These are phyloP conservation scores for Fusarium graminum DNA, from an alignment of 2,329 filamentous ascomycete genomes.

Conservation along the genomic window DNA sequence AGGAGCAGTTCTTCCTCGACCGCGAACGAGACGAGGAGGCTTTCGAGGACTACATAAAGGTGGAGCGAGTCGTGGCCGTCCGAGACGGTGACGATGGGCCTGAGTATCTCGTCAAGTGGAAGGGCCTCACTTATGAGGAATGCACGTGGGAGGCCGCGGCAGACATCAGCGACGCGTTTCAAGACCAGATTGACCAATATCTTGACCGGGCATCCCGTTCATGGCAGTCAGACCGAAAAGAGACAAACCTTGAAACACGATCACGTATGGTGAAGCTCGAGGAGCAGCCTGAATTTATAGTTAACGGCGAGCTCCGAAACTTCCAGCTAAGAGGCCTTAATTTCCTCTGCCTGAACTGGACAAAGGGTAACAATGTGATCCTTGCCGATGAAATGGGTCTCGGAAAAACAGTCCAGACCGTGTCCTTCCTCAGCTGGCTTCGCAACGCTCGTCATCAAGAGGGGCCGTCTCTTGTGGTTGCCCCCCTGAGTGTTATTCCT, in stretches of 20 bases:
- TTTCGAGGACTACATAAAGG: constrained; percentile 88
- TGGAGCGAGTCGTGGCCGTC: constrained; percentile 90
- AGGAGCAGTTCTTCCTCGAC: constrained; percentile 95
- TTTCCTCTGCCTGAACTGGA: constrained; percentile 97
- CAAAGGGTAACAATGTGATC: constrained; percentile 92
- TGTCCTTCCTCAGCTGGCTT: constrained; percentile 97
- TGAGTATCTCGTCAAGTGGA: constrained; percentile 98
- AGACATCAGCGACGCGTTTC: constrained; percentile 81
- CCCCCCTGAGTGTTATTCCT: constrained; percentile 95
- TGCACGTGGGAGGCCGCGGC: constrained; percentile 92
- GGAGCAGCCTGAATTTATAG: constrained; percentile 87
- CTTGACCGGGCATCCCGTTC: constrained; percentile 85
- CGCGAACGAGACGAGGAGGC: constrained; percentile 91
- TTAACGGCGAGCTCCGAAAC: constrained; percentile 85
- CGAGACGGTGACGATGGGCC: constrained; percentile 82
- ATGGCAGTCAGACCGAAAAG: constrained; percentile 82
- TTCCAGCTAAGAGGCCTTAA: constrained; percentile 96
- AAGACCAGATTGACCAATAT: constrained; percentile 92
- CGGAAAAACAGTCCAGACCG: constrained; percentile 97
- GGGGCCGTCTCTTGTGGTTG: constrained; percentile 96
- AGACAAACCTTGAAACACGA: constrained; percentile 81
- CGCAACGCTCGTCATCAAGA: constrained; percentile 90
- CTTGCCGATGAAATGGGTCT: constrained; percentile 98
- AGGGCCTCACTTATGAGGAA: constrained; percentile 90
- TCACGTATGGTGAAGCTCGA: constrained; percentile 79